These are phyloP conservation scores for Salisapilia sapeloensis DNA, from an alignment of 352 stramenopile genomes.

Conservation along the genomic window DNA sequence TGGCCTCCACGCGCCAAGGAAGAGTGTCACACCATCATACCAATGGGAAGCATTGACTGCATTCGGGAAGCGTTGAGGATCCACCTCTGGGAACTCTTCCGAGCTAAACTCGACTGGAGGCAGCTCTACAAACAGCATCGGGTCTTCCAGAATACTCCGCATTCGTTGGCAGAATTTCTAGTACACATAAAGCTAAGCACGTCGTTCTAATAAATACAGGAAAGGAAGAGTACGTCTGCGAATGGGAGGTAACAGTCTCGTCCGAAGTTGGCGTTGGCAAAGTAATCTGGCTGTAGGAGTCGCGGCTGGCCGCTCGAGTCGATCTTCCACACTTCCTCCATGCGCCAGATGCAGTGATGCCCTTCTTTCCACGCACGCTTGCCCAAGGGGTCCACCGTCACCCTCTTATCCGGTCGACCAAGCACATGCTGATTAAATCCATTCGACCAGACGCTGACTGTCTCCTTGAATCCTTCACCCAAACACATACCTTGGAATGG, in stretches of 20 bases:
- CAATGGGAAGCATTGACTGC: conserved; percentile 20
- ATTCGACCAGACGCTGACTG: conserved; percentile 7
- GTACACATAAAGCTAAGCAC: background rate
- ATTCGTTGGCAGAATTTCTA: conserved; percentile 6
- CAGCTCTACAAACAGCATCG: conserved; percentile 17
- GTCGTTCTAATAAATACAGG: background rate
- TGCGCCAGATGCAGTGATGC: conserved; percentile 11
- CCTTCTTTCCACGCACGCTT: conserved; percentile 12
- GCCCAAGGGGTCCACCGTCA: conserved; percentile 6
- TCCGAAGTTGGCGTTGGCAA: conserved; percentile 11
- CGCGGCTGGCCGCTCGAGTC: conserved; percentile 4
- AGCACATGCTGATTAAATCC: conserved; percentile 5
- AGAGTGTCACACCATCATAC: conserved; percentile 36
- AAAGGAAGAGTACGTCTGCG: conserved; percentile 2
- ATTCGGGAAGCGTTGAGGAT: conserved; percentile 2
- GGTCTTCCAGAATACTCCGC: conserved; percentile 6
- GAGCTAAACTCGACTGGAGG: conserved; percentile 9
- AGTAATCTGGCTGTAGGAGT: conserved; percentile 12
- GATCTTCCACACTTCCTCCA: conserved; percentile 12
- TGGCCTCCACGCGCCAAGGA: conserved; percentile 10
- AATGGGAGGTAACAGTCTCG: conserved; percentile 17
- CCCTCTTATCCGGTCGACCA: conserved; percentile 1
- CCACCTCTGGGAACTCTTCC: conserved; percentile 6
- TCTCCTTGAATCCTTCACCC: conserved; percentile 6
- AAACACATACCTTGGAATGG: conserved; percentile 14